phyloP scores from a whole-genome alignment of 1,139 yeast species.

The Martiniozyma asiatica region DNA sequence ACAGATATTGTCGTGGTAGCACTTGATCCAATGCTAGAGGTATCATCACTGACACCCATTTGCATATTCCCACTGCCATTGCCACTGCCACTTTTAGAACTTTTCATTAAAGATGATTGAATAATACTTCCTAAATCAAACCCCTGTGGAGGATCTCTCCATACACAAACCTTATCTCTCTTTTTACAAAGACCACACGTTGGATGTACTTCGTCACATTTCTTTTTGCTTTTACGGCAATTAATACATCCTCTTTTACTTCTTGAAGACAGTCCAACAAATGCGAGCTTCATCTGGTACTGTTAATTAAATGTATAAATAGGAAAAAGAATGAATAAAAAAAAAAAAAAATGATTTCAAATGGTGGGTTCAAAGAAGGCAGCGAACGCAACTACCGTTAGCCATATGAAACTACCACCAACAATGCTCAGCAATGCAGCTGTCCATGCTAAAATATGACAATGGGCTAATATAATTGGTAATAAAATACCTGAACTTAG shows the following conservation, averaged over 20 bases:
- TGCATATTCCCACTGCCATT: no score
- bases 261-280: constrained; percentile 20
- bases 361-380: constrained; percentile 62
- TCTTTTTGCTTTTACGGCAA: constrained; percentile 21
- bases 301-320: neutral
- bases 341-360: no score
- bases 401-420: constrained; percentile 64
- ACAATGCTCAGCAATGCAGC: constrained; percentile 52
- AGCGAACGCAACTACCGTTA: constrained; percentile 63
- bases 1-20: no score
- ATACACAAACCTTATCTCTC: constrained; percentile 14
- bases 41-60: no score
- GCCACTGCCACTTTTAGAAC: no score
- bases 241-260: constrained; percentile 19
- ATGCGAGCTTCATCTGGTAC: constrained; percentile 7
- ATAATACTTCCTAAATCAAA: no score
- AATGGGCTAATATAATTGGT: constrained; percentile 57
- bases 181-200: constrained; percentile 19
- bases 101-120: no score
- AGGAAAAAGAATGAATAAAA: no score
- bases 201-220: constrained; percentile 23
- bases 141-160: constrained; percentile 13
- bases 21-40: no score
- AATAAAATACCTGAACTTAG: constrained; percentile 52
- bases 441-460: constrained; percentile 41